Percentiles rank a stretch among this genome's conserved stretches.
phyloP scores from a whole-genome alignment of 495 filamentous ascomycete species.

The Tuber magnatum region DNA sequence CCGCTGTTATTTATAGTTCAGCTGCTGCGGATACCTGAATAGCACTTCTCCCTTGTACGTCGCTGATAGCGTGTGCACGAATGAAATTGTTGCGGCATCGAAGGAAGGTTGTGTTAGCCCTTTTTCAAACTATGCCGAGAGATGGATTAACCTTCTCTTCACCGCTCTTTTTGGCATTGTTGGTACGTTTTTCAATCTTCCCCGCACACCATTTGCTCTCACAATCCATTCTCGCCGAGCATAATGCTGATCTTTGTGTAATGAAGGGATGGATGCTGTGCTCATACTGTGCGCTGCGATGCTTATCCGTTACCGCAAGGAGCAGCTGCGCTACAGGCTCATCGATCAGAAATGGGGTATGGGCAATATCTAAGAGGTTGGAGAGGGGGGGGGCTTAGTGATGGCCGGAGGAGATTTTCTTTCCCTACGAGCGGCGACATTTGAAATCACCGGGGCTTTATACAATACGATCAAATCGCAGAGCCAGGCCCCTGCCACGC shows the following conservation, averaged over 20 bases:
- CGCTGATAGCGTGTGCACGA: slow-evolving; percentile 55
- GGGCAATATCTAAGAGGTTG: slow-evolving; percentile 39
- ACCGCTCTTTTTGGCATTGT: slow-evolving; percentile 70
- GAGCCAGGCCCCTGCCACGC: background rate
- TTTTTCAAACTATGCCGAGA: slow-evolving; percentile 58
- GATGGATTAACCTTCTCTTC: slow-evolving; percentile 63
- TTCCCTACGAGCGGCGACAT: background rate
- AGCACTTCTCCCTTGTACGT: slow-evolving; percentile 58
- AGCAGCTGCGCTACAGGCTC: slow-evolving; percentile 60
- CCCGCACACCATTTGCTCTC: background rate
- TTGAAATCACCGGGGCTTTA: background rate
- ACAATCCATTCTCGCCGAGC: background rate
- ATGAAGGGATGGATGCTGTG: slow-evolving; percentile 52
- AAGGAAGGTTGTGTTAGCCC: slow-evolving; percentile 58
- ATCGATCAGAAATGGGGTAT: slow-evolving; percentile 65
- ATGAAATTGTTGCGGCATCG: slow-evolving; percentile 56
- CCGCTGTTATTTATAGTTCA: slow-evolving; percentile 48
- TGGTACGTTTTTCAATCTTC: slow-evolving; percentile 42
- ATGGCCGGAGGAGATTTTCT: background rate
- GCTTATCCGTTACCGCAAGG: slow-evolving; percentile 64
- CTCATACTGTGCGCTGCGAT: slow-evolving; percentile 61
- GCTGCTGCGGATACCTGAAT: slow-evolving; percentile 69
- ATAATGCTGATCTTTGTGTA: slow-evolving; percentile 4
- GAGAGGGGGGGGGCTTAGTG: background rate
- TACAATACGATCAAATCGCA: background rate